These are phyloP conservation scores for Dothideomycetes sp. DNA, from an alignment of 2,329 filamentous ascomycete species.

Conservation along the genomic window DNA sequence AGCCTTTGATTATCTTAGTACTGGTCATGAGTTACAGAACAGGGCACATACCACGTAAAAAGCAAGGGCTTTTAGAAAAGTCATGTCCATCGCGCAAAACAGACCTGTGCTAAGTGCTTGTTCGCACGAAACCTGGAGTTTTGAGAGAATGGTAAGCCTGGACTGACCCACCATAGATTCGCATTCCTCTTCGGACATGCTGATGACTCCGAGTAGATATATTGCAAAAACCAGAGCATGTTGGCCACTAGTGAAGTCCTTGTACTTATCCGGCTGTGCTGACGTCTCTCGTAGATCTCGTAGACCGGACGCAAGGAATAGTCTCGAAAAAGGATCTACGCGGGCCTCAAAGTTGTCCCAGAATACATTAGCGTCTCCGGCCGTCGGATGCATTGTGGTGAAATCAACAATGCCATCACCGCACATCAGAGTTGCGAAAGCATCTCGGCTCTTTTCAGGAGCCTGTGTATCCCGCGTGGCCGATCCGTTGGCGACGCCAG, in stretches of 20 bases:
- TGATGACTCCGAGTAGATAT: constrained; percentile 10
- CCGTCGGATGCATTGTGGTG: neutral
- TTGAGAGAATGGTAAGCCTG: constrained; percentile 1
- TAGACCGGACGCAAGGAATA: constrained; percentile 9
- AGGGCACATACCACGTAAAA: constrained; percentile 8
- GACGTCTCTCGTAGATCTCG: neutral
- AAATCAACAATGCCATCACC: neutral
- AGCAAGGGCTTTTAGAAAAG: constrained; percentile 6
- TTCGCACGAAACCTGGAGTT: constrained; percentile 7
- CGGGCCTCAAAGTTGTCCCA: constrained; percentile 11
- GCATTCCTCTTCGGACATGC: constrained; percentile 12
- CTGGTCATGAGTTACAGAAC: neutral
- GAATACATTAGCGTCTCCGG: neutral
- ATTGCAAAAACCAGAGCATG: constrained; percentile 4
- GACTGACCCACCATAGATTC: neutral
- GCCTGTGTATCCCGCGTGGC: constrained; percentile 1
- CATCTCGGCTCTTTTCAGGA: constrained; percentile 3
- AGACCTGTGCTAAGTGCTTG: constrained; percentile 8
- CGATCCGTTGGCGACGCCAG: neutral
- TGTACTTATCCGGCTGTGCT: neutral
- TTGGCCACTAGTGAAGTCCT: neutral
- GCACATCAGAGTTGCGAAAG: neutral
- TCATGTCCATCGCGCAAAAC: constrained; percentile 1
- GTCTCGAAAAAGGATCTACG: constrained; percentile 11
- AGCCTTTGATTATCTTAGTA: constrained; percentile 4